Base-by-base conservation (phyloP, 176 grass and related monocot genomes). In the Rhynchospora tenuis region DNA sequence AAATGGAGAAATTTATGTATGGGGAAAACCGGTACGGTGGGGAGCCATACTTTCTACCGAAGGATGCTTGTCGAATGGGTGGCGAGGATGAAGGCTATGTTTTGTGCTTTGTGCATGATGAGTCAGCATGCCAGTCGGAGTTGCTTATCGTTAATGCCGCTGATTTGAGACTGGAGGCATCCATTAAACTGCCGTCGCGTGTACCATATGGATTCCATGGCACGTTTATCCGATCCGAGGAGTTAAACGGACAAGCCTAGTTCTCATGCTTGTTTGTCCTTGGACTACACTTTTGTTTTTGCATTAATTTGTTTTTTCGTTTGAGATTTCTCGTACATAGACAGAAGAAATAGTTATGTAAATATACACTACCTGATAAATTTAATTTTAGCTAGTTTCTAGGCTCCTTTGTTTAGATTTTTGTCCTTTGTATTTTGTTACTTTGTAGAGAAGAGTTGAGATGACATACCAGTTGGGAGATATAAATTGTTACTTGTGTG, bases 201-300 rank as follows among this genome's bases (percentile, higher is more conserved):
- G 95, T 97, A 11, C 95, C 95, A 6, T 97, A 97, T 78, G 95
- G 95, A 5, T 64, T 97, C 28, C 95, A 97, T 83, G 95, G 95
- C 75, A 97, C 92, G 0, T 94, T 97, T 86, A 78, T 97, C 24
- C 22, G 24, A 83, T 82, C 81, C 29, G 38, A 81, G 27, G 90
- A 92, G 28, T 84, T 97, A 47, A 83, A 84, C 12, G 59, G 73
- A 54, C 92, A 97, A 74, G 90, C 86, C 64, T 92, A 88, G 80
- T 76, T 45, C 24, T 52, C 19, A 84, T 55, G 19, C 14, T 64
- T 46, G 19, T 20, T 64, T 65, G 3, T 46, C 3, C 20, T 64
- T 23, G 31, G 6, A 28, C 80, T 82, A 28, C 0, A 29, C 28
- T 62, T 47, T 81, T 23, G 6, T 63, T 26, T 47, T 59, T 50